A percentile compares a stretch with the other conserved stretches of the same genome.
Conservation (phyloP, 208 protist genomes). For the Trypanosoma platydactyli region DNA sequence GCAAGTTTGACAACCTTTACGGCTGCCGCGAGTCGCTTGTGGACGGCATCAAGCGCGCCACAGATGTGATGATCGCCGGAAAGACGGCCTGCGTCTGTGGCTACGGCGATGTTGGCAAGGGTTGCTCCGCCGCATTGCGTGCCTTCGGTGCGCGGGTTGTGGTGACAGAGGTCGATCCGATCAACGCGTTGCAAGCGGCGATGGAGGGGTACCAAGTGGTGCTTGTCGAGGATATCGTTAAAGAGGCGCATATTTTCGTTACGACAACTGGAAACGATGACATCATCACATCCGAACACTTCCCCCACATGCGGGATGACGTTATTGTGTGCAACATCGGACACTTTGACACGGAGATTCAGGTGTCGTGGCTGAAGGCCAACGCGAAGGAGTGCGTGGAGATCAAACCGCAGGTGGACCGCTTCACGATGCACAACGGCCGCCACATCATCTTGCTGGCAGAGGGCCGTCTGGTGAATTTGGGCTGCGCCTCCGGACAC, state of each 20-base stretch:
- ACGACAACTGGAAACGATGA: slow-evolving; percentile 98
- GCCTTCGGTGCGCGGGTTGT: slow-evolving; percentile 96
- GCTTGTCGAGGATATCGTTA: slow-evolving; percentile 94
- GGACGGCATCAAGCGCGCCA: slow-evolving; percentile 99
- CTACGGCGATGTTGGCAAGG: slow-evolving; percentile 99
- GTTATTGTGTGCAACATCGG: slow-evolving; percentile 99
- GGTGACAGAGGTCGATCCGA: slow-evolving; percentile 99
- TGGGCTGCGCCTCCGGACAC: slow-evolving; percentile 99
- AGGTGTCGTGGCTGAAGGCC: slow-evolving; percentile 94
- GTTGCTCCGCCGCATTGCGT: slow-evolving; percentile 96
- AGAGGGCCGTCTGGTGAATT: slow-evolving; percentile 98
- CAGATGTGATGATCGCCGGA: slow-evolving; percentile 99
- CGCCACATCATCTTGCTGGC: slow-evolving; percentile 96
- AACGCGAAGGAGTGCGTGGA: slow-evolving; percentile 93
- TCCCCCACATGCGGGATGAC: slow-evolving; percentile 98
- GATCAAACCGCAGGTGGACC: slow-evolving; percentile 99
- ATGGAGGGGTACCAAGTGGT: slow-evolving; percentile 98
- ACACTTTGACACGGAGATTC: slow-evolving; percentile 99
- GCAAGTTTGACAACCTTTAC: slow-evolving; percentile 99
- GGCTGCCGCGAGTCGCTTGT: slow-evolving; percentile 99
- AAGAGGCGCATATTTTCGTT: slow-evolving; percentile 96
- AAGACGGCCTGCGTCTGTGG: slow-evolving; percentile 98
- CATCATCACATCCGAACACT: slow-evolving; percentile 97
- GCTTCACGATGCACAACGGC: slow-evolving; percentile 95
- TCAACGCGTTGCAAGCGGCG: slow-evolving; percentile 99